phyloP scores from a whole-genome alignment of 2,329 filamentous ascomycete species.

The Thelonectria blattea region DNA sequence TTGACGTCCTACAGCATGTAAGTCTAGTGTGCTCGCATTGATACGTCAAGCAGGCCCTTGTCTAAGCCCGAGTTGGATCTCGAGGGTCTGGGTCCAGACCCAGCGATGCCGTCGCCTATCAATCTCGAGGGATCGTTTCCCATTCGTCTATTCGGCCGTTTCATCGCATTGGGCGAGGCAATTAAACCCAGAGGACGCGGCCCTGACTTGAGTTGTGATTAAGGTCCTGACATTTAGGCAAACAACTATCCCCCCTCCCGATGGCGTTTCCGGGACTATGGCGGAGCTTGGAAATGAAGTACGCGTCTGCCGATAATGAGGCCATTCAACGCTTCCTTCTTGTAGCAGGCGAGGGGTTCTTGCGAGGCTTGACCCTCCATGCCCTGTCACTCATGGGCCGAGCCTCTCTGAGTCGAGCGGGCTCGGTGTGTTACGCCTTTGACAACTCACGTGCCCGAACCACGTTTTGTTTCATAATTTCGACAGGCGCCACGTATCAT shows the following conservation, averaged over 20 bases:
- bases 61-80: background rate
- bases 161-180: background rate
- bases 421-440: background rate
- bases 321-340: background rate
- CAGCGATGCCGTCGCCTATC: background rate
- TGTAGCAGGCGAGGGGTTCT: background rate
- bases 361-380: background rate
- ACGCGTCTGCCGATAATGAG: conserved; percentile 18
- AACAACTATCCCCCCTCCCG: background rate
- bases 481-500: background rate
- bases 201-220: background rate
- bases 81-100: background rate
- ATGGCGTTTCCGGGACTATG: background rate
- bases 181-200: conserved; percentile 4
- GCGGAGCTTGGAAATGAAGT: conserved; percentile 20
- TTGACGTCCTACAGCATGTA: background rate
- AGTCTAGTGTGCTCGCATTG: background rate
- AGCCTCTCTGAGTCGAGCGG: background rate
- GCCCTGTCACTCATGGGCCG: background rate
- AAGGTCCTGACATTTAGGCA: background rate
- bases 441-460: background rate
- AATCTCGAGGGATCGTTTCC: background rate
- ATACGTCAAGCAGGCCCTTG: background rate
- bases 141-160: background rate
- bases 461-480: background rate